Evolutionary conservation across 129 eudicot species (phyloP), one percentile per base, ranked within the genome.

Genomic region (Chrysanthemum makinoi): DNA sequence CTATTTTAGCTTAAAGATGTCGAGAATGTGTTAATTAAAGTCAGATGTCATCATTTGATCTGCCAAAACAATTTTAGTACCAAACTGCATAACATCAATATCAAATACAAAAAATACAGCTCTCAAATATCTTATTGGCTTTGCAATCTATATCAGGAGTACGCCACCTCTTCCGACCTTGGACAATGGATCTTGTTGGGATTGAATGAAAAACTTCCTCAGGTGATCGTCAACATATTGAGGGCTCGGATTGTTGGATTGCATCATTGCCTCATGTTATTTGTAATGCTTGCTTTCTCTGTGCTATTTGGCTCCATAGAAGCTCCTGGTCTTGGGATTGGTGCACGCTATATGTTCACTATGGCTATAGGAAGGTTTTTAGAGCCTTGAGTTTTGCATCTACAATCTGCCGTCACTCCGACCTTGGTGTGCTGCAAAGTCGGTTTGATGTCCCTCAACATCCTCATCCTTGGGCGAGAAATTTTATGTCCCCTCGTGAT

Each of bases 301-400:
- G 99, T 95, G 63, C 83, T 95, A 11, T 95, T 95, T 57, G 88
- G 79, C 67, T 90, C 97, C 70, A 73, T 95, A 61, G 87, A 95
- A 81, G 96, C 99, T 59, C 99, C 99, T 83, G 99, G 99, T 59
- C 93, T 95, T 58, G 99, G 99, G 55, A 73, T 95, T 19, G 99
- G 94, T 58, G 99, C 99, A 55, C 83, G 99, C 56, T 95, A 90
- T 82, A 86, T 95, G 96, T 90, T 95, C 76, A 95, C 99, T 20
- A 95, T 95, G 99, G 97, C 88, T 10, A 74, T 95, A 62, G 99
- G 99, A 22, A 86, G 99, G 46, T 77, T 95, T 57, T 84, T 95
- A 57, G 97, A 62, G 85, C 91, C 75, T 61, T 95, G 72, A 84
- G 83, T 81, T 95, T 95, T 77, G 91, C 83, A 63, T 90, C 96